These are phyloP conservation scores for Colletotrichum magnum DNA, from an alignment of 2,329 filamentous ascomycete genomes.

Conservation along the genomic window DNA sequence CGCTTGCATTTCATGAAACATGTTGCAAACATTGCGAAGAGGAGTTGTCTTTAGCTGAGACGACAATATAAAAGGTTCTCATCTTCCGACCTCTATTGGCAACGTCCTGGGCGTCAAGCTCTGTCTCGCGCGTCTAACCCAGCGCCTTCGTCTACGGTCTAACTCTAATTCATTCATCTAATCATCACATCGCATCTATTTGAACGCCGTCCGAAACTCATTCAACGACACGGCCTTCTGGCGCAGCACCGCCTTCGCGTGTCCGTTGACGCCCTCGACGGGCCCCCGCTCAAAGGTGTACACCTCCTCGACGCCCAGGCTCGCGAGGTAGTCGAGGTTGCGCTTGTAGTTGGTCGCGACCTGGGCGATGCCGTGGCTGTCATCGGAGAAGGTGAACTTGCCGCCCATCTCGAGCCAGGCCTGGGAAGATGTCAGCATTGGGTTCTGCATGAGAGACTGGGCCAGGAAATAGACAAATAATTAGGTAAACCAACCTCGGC, in stretches of 20 bases:
- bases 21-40: too few relatives aligned
- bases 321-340: slow-evolving; percentile 78
- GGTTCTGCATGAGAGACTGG: too few relatives aligned
- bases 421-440: slow-evolving; percentile 53
- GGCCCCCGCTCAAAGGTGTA: slow-evolving; percentile 66
- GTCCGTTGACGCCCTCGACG: slow-evolving; percentile 46
- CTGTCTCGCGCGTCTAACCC: too few relatives aligned
- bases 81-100: too few relatives aligned
- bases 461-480: not conserved
- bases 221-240: slow-evolving; percentile 60
- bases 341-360: slow-evolving; percentile 86
- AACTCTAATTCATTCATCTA: slow-evolving; percentile 3
- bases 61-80: too few relatives aligned
- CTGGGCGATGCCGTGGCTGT: slow-evolving; percentile 91
- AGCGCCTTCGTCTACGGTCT: not conserved
- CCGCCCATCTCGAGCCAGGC: slow-evolving; percentile 81
- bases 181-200: slow-evolving; percentile 3
- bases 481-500: slow-evolving; percentile 72
- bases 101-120: too few relatives aligned
- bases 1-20: too few relatives aligned
- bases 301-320: slow-evolving; percentile 74
- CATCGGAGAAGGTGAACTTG: slow-evolving; percentile 91
- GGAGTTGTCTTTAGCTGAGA: too few relatives aligned
- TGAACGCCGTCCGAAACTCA: slow-evolving; percentile 53
- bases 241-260: slow-evolving; percentile 52